Evolutionary conservation across 345 rosid species (phyloP).

Genomic region (Populus nigra): DNA sequence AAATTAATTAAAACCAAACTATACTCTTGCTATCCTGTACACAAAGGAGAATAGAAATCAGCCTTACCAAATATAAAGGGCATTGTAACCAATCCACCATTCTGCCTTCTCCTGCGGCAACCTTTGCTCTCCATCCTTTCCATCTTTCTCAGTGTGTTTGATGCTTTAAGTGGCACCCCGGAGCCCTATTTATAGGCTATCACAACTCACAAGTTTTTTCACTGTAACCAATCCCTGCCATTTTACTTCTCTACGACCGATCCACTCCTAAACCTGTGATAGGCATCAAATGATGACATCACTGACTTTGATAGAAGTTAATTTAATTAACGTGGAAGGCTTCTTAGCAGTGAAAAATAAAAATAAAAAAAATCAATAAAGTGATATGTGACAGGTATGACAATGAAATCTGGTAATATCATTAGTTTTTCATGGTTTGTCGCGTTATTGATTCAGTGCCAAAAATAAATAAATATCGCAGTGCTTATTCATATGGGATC

Average conservation of each 20-base stretch:
- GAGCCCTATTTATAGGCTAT: slow-evolving; percentile 16
- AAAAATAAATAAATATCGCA: neutral
- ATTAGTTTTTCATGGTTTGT: neutral
- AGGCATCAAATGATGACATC: too few relatives aligned
- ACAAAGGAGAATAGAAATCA: neutral
- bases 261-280: too few relatives aligned
- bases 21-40: too few relatives aligned
- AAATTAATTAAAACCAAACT: neutral
- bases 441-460: neutral
- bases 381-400: neutral
- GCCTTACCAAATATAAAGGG: slow-evolving; percentile 33
- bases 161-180: neutral
- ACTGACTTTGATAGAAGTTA: neutral
- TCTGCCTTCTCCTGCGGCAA: slow-evolving; percentile 3
- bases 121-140: slow-evolving; percentile 7
- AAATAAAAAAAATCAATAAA: too few relatives aligned
- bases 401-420: neutral
- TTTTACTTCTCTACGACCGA: too few relatives aligned
- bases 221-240: too few relatives aligned
- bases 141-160: neutral
- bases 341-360: neutral
- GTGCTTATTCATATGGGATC: neutral
- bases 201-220: neutral
- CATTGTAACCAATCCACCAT: slow-evolving; percentile 33
- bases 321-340: neutral